phyloP scores from a whole-genome alignment of 1,139 yeast genomes.

The Blastobotrys ciferrii region DNA sequence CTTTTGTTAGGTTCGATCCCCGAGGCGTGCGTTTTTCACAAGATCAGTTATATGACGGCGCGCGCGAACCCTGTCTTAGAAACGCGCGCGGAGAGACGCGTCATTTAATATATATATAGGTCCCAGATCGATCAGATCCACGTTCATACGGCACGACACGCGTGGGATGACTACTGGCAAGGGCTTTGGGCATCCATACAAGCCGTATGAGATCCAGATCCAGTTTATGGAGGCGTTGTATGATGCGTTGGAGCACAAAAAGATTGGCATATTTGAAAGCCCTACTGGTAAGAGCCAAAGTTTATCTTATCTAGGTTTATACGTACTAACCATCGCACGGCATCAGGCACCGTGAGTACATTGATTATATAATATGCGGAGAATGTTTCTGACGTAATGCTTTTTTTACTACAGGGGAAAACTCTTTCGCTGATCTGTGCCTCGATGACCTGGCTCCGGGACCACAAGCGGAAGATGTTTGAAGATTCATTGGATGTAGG shows the following conservation, averaged over 20 bases:
- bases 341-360: conserved; percentile 23
- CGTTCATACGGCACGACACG: background rate
- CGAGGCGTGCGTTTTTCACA: background rate
- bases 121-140: background rate
- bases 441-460: conserved; percentile 80
- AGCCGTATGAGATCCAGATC: conserved; percentile 75
- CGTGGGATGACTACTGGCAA: background rate
- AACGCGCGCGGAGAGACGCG: no score
- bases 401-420: conserved; percentile 60
- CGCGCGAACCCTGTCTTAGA: no score
- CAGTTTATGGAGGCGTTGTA: conserved; percentile 76
- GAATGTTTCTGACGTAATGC: conserved; percentile 12
- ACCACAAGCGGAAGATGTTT: conserved; percentile 44
- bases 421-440: conserved; percentile 85
- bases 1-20: background rate
- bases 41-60: no score
- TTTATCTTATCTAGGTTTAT: no score
- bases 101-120: no score
- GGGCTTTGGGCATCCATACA: conserved; percentile 68
- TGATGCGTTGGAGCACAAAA: conserved; percentile 57
- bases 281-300: conserved; percentile 91
- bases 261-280: conserved; percentile 82
- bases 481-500: conserved; percentile 33
- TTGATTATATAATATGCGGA: conserved; percentile 2
- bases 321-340: conserved; percentile 1